phyloP scores from a whole-genome alignment of 306 rosid species.

The Datisca glomerata region DNA sequence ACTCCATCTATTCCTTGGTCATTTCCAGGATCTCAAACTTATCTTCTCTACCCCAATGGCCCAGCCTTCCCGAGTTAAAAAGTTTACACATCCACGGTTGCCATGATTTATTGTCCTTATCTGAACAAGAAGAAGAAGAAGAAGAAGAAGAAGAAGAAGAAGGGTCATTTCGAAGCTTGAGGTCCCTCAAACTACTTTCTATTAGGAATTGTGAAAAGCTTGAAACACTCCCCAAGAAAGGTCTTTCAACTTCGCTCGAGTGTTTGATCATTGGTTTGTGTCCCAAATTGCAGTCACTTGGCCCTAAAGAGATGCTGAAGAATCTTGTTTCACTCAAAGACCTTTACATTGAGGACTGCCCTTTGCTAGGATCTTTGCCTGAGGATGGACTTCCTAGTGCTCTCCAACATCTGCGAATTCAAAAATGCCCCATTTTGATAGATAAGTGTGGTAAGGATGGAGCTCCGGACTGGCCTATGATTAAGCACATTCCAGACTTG shows the following conservation, averaged over 20 bases:
- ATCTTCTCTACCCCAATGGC: slow-evolving; percentile 5
- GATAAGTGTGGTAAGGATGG: not conserved
- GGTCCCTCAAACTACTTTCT: slow-evolving; percentile 6
- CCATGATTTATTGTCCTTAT: not conserved
- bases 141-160: slow-evolving; percentile 3
- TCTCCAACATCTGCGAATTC: slow-evolving; percentile 9
- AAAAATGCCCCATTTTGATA: not conserved
- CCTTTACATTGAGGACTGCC: slow-evolving; percentile 13
- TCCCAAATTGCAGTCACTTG: slow-evolving; percentile 5
- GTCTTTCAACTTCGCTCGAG: slow-evolving; percentile 8
- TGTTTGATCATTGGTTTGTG: slow-evolving; percentile 5
- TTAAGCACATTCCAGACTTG: slow-evolving; percentile 3
- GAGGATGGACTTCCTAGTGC: slow-evolving; percentile 10
- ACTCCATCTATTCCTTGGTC: slow-evolving; percentile 1
- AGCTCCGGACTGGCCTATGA: not conserved
- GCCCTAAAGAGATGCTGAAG: not conserved
- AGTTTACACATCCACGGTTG: slow-evolving; percentile 3
- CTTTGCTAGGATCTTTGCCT: slow-evolving; percentile 8
- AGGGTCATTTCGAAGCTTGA: not conserved
- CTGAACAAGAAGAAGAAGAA: slow-evolving; percentile 3
- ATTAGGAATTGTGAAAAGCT: slow-evolving; percentile 14
- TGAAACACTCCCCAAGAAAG: slow-evolving; percentile 4
- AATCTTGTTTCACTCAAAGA: slow-evolving; percentile 6
- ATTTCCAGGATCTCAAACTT: slow-evolving; percentile 10
- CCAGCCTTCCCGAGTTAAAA: slow-evolving; percentile 3